These are phyloP conservation scores for Linanthus parryae DNA, from an alignment of 148 eudicot genomes.

Conservation along the genomic window DNA sequence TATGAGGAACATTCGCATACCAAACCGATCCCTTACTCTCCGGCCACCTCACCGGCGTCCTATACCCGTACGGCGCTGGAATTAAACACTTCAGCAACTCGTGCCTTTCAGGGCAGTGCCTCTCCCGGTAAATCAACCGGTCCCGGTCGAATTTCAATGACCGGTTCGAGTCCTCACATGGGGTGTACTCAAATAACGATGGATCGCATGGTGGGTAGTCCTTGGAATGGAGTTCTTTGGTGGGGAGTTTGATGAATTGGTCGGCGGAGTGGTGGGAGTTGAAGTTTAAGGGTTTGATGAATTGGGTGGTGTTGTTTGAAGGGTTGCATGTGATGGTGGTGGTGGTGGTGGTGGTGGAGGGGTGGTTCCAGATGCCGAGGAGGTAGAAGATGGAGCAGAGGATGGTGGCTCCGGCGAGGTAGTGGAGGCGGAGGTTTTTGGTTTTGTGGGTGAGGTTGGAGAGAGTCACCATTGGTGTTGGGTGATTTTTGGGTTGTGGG, in stretches of 20 bases:
- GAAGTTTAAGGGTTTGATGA: conserved; percentile 43
- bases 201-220: conserved; percentile 50
- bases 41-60: conserved; percentile 78
- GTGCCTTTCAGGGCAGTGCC: conserved; percentile 60
- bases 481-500: too few species aligned
- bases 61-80: conserved; percentile 70
- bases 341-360: conserved; percentile 1
- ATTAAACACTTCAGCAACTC: conserved; percentile 52
- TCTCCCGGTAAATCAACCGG: conserved; percentile 46
- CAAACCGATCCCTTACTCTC: conserved; percentile 61
- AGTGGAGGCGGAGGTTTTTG: conserved; percentile 23
- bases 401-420: conserved; percentile 21
- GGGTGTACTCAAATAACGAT: conserved; percentile 56
- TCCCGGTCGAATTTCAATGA: conserved; percentile 54
- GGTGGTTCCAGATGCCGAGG: conserved; percentile 12
- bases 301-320: background rate
- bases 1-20: conserved; percentile 92
- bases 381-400: background rate
- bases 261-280: conserved; percentile 45
- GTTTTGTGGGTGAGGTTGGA: too few species aligned
- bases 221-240: too few species aligned
- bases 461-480: too few species aligned
- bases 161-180: conserved; percentile 61
- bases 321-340: conserved; percentile 5
- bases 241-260: conserved; percentile 6